Evolutionary conservation across 768 basidiomycete genomes (phyloP), one percentile per base, ranked within the genome.

Genomic region (Leucogyrophana mollusca): DNA sequence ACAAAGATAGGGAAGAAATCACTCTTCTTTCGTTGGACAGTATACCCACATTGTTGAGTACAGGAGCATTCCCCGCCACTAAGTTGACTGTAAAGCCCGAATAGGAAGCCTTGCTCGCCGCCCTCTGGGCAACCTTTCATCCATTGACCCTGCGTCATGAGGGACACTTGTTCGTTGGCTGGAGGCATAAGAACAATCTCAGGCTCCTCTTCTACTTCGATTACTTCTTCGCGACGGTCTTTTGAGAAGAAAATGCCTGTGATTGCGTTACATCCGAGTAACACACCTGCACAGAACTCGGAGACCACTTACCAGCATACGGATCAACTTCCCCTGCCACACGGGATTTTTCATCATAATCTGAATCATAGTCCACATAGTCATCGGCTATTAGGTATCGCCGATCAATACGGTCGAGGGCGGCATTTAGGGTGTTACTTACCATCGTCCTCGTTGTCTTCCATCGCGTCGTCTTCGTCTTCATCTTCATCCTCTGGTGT

Each of bases 71-170:
- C 61, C 2, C 80, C 82, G 42, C 78, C 76, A 54, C 74, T 78
- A 42, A 94, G 73, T 53, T 87, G 77, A 38, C 83, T 78, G 64
- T 93, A 94, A 23, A 93, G 77, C 52, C 83, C 78, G 68, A 96
- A 96, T 42, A 96, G 72, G 68, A 87, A 88, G 48, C 81, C 82
- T 60, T 96, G 93, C 64, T 96, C 93, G 57, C 85, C 83, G 42
- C 89, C 90, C 64, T 95, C 93, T 0, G 94, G 93, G 66, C 94
- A 96, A 16, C 94, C 94, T 62, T 89, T 90, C 94, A 96, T 96
- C 92, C 92, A 96, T 60, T 94, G 85, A 21, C 90, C 90, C 65
- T 90, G 88, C 17, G 84, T 84, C 79, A 95, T 82, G 33, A 94
- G 68, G 53, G 79, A 79, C 24, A 82, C 73, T 14, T 66, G 65